phyloP scores from a whole-genome alignment of 192 early-diverging fungal genomes.

The Linnemannia zychae region DNA sequence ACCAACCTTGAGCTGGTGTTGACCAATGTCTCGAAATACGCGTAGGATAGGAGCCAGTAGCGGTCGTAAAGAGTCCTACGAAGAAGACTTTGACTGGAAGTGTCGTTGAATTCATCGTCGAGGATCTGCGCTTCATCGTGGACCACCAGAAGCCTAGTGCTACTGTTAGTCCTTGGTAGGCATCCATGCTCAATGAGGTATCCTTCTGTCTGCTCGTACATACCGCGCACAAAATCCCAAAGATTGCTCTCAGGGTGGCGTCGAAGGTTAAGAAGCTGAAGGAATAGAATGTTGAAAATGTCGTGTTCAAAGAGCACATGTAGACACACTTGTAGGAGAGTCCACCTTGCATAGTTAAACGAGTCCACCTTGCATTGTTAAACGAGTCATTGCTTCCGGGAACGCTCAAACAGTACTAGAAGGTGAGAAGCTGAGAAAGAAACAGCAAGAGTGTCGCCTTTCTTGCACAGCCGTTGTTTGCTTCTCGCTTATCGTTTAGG shows the following conservation, averaged over 20 bases:
- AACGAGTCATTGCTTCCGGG: too few species aligned
- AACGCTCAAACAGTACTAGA: too few species aligned
- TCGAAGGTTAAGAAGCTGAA: slow-evolving; percentile 1
- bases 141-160: slow-evolving; percentile 27
- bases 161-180: slow-evolving; percentile 15
- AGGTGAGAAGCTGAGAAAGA: too few species aligned
- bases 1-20: slow-evolving; percentile 24
- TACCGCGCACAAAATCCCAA: background rate
- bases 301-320: slow-evolving; percentile 22
- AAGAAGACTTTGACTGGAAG: slow-evolving; percentile 37
- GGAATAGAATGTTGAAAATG: slow-evolving; percentile 7
- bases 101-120: slow-evolving; percentile 30
- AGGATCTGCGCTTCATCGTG: slow-evolving; percentile 39
- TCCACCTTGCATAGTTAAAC: slow-evolving; percentile 13
- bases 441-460: too few species aligned
- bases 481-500: too few species aligned
- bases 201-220: slow-evolving; percentile 1
- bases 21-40: slow-evolving; percentile 33
- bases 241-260: slow-evolving; percentile 2
- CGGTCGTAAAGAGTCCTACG: slow-evolving; percentile 10
- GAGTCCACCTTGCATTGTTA: too few species aligned
- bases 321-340: slow-evolving; percentile 25
- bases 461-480: too few species aligned
- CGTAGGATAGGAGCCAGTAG: slow-evolving; percentile 8
- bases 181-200: slow-evolving; percentile 7